These are phyloP conservation scores for Boletus tomentosulus DNA, from an alignment of 768 basidiomycete genomes.

Conservation along the genomic window DNA sequence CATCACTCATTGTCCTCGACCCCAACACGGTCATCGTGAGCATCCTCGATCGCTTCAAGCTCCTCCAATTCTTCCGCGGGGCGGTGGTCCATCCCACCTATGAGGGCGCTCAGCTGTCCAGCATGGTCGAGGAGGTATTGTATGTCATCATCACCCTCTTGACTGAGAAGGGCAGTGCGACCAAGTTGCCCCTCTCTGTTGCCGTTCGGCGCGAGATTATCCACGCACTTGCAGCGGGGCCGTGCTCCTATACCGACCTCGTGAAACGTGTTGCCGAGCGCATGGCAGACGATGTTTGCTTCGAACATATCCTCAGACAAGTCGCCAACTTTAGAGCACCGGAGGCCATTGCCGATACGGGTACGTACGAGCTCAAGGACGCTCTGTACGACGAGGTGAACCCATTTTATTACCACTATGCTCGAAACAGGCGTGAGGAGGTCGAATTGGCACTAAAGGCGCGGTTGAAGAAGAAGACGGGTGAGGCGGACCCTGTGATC, in stretches of 20 bases:
- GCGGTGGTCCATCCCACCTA: constrained; percentile 50
- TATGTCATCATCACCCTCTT: constrained; percentile 84
- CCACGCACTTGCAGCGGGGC: constrained; percentile 85
- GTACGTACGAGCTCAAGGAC: constrained; percentile 85
- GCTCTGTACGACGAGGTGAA: constrained; percentile 84
- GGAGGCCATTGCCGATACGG: constrained; percentile 70
- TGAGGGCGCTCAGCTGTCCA: constrained; percentile 65
- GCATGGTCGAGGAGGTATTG: constrained; percentile 90
- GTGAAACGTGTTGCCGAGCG: constrained; percentile 89
- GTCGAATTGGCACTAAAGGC: constrained; percentile 73
- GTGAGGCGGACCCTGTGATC: constrained; percentile 63
- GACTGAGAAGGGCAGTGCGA: constrained; percentile 75
- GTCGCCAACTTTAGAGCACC: constrained; percentile 84
- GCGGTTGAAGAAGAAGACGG: constrained; percentile 61
- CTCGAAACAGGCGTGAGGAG: constrained; percentile 88
- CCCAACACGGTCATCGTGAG: constrained; percentile 78
- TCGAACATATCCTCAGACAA: constrained; percentile 72
- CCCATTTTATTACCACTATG: constrained; percentile 95
- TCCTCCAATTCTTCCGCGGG: constrained; percentile 76
- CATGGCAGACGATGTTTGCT: constrained; percentile 76
- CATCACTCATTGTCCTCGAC: constrained; percentile 72
- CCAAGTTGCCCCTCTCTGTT: constrained; percentile 55
- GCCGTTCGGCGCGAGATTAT: constrained; percentile 82
- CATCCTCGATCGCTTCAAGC: constrained; percentile 86
- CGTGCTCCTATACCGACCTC: constrained; percentile 86